Percentiles rank a stretch among this genome's conserved stretches.
phyloP scores from a whole-genome alignment of 371 early-diverging fungal genomes.

The Mucor velutinosus region DNA sequence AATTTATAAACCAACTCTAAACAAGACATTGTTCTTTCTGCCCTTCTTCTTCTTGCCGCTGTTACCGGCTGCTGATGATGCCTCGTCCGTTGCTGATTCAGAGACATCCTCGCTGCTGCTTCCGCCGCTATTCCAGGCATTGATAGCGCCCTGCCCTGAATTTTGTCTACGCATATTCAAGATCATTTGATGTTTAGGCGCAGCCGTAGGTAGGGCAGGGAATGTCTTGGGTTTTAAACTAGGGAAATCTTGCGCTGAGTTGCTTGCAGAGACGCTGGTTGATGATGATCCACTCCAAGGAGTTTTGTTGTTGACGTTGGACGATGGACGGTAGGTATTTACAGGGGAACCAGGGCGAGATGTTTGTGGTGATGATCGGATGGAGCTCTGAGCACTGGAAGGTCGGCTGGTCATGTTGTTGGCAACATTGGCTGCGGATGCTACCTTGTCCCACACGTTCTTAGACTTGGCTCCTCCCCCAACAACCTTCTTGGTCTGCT shows the following conservation, averaged over 20 bases:
- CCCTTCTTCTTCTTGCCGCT: conserved; percentile 49
- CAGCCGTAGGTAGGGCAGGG: conserved; percentile 50
- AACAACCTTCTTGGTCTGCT: conserved; percentile 4
- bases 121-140: conserved; percentile 28
- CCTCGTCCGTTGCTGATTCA: conserved; percentile 4
- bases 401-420: conserved; percentile 1
- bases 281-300: conserved; percentile 9
- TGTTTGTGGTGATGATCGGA: conserved; percentile 36
- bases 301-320: background rate
- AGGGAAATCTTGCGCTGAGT: conserved; percentile 23
- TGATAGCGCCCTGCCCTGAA: conserved; percentile 20
- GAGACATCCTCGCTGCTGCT: conserved; percentile 3
- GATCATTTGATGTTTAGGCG: conserved; percentile 35
- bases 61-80: conserved; percentile 2
- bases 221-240: conserved; percentile 24
- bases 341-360: conserved; percentile 50
- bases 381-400: conserved; percentile 22
- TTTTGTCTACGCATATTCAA: conserved; percentile 34
- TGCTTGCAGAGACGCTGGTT: background rate
- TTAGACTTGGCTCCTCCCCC: background rate
- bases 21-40: conserved; percentile 60
- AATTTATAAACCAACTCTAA: conserved; percentile 56
- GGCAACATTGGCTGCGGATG: conserved; percentile 17
- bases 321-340: conserved; percentile 24
- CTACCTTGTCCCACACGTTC: conserved; percentile 27